Evolutionary conservation across 805 yeast species (phyloP).

Genomic region (Monosporozyma servazzii): DNA sequence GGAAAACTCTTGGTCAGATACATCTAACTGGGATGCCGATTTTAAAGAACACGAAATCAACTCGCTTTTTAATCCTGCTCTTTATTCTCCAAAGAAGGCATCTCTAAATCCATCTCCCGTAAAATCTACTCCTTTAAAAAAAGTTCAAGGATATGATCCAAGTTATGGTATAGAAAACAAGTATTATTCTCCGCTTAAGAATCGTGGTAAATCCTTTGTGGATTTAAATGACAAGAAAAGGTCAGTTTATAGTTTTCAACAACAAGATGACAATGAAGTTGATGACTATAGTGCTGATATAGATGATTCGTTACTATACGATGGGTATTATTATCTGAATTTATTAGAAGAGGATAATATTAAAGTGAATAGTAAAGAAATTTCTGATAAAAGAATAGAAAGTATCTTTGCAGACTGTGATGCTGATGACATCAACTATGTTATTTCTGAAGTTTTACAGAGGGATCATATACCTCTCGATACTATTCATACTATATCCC

Average conservation of each 20-base stretch:
- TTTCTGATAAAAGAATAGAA: background rate
- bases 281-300: slow-evolving; percentile 1
- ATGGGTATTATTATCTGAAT: slow-evolving; percentile 5
- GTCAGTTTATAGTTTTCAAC: background rate
- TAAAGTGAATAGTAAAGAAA: background rate
- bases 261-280: background rate
- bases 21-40: slow-evolving; percentile 23
- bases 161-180: background rate
- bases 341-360: background rate
- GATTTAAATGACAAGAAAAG: background rate
- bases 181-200: background rate
- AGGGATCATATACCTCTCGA: background rate
- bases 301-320: slow-evolving; percentile 4
- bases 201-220: background rate
- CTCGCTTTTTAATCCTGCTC: background rate
- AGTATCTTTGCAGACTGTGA: slow-evolving; percentile 8
- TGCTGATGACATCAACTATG: slow-evolving; percentile 1
- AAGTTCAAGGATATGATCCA: background rate
- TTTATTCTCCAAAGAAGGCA: background rate
- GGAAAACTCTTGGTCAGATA: slow-evolving; percentile 18
- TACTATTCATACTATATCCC: background rate
- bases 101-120: background rate
- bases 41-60: slow-evolving; percentile 17
- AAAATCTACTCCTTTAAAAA: slow-evolving; percentile 2
- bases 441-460: background rate